phyloP scores from a whole-genome alignment of 1,284 basidiomycete species.

The Mycosarcoma maydis region DNA sequence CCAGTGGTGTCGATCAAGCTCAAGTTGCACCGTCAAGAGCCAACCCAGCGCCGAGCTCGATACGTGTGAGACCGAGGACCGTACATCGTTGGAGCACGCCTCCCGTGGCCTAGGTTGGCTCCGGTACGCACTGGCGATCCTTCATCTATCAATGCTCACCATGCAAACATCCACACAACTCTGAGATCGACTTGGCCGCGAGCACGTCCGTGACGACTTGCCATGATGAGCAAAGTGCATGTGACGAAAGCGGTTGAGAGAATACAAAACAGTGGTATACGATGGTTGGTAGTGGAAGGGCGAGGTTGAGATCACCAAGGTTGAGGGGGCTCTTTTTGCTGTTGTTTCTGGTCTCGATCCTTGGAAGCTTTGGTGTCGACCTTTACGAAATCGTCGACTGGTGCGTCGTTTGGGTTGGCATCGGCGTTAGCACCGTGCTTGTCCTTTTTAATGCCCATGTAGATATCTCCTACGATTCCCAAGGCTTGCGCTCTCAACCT shows the following conservation, averaged over 20 bases:
- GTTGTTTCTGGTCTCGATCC: slow-evolving; percentile 24
- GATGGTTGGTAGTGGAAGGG: too few relatives aligned
- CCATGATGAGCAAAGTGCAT: not conserved
- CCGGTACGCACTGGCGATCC: too few relatives aligned
- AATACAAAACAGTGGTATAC: too few relatives aligned
- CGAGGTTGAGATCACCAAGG: slow-evolving; percentile 11
- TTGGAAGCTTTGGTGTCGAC: slow-evolving; percentile 50
- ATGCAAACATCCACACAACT: too few relatives aligned
- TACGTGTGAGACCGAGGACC: slow-evolving; percentile 22
- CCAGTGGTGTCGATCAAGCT: not conserved
- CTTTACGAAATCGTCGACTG: slow-evolving; percentile 46
- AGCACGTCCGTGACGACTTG: not conserved
- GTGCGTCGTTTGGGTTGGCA: not conserved
- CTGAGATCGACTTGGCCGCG: too few relatives aligned
- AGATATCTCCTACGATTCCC: slow-evolving; percentile 56
- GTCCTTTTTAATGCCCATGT: slow-evolving; percentile 44
- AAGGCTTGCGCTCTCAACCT: slow-evolving; percentile 61
- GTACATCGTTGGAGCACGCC: slow-evolving; percentile 43
- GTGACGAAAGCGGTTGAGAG: too few relatives aligned
- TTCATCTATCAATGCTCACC: too few relatives aligned
- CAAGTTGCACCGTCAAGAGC: not conserved
- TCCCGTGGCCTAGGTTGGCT: slow-evolving; percentile 1
- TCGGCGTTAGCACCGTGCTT: slow-evolving; percentile 9
- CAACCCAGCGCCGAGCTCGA: slow-evolving; percentile 13
- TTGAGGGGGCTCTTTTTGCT: slow-evolving; percentile 13